Conservation (phyloP, 164 flowering plant species). For the grape (Vitis vinifera) region DNA sequence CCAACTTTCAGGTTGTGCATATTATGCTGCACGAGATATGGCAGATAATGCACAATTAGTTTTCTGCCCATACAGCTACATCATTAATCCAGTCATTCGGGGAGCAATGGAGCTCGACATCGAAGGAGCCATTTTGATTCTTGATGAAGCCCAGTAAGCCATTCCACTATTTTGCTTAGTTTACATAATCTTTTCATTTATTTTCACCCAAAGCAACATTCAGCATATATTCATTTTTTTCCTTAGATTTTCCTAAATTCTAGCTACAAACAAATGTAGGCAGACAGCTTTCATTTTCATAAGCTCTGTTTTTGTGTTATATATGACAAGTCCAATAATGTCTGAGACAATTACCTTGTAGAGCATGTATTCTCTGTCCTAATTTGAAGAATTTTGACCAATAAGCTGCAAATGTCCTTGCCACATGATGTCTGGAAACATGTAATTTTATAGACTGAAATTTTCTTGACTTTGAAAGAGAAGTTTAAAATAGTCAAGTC, state of each 20-base stretch:
- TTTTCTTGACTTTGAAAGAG: too few relatives aligned
- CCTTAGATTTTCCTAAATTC: too few relatives aligned
- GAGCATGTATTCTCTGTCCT: background rate
- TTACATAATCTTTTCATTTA: too few relatives aligned
- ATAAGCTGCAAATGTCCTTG: background rate
- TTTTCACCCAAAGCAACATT: too few relatives aligned
- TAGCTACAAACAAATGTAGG: too few relatives aligned
- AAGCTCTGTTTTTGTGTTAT: too few relatives aligned
- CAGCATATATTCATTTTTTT: too few relatives aligned
- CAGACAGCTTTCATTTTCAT: too few relatives aligned
- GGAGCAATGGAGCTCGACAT: constrained; percentile 89
- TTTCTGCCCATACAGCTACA: constrained; percentile 92
- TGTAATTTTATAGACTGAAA: too few relatives aligned
- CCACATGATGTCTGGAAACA: too few relatives aligned
- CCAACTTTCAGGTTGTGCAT: constrained; percentile 73
- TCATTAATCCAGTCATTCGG: constrained; percentile 74
- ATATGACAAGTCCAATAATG: too few relatives aligned
- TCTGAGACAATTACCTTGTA: background rate
- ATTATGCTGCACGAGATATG: constrained; percentile 90
- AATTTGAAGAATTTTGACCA: background rate
- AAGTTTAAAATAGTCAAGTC: too few relatives aligned
- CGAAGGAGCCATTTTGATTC: constrained; percentile 70
- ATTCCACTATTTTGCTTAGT: background rate
- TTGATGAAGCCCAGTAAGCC: constrained; percentile 97
- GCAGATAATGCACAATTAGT: constrained; percentile 80